Conservation (phyloP, 1,284 basidiomycete species). For the Malassezia sympodialis region DNA sequence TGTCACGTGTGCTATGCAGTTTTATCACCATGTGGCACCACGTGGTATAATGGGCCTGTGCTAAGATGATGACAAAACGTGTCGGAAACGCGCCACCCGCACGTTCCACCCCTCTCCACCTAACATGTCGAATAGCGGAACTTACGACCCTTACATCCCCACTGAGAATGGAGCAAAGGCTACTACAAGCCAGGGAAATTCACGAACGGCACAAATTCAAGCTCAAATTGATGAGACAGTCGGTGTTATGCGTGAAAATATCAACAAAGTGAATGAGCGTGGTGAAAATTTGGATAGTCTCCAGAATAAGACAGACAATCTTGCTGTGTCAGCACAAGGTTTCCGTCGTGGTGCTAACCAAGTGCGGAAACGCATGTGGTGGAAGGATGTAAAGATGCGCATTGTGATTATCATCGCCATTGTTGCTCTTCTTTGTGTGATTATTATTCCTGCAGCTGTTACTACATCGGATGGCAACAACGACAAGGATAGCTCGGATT, state of each 20-base stretch:
- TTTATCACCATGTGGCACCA: conserved; percentile 2
- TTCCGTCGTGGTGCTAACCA: conserved; percentile 94
- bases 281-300: conserved; percentile 86
- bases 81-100: neutral
- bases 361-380: conserved; percentile 81
- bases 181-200: conserved; percentile 31
- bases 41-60: neutral
- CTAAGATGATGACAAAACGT: neutral
- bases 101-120: neutral
- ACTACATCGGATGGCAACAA: conserved; percentile 1
- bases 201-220: conserved; percentile 43
- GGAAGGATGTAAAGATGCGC: conserved; percentile 39
- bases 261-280: conserved; percentile 71
- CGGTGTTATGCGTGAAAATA: conserved; percentile 95
- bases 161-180: conserved; percentile 30
- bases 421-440: conserved; percentile 43
- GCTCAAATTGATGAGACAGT: conserved; percentile 46
- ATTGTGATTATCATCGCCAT: conserved; percentile 37
- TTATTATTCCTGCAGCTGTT: conserved; percentile 28
- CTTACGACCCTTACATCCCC: conserved; percentile 46
- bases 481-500: neutral
- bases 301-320: conserved; percentile 96
- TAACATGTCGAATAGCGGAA: conserved; percentile 29
- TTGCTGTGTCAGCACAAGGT: conserved; percentile 96
- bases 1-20: conserved; percentile 16